phyloP scores from a whole-genome alignment of 2,329 filamentous ascomycete species.

The Coniochaeta sp. region DNA sequence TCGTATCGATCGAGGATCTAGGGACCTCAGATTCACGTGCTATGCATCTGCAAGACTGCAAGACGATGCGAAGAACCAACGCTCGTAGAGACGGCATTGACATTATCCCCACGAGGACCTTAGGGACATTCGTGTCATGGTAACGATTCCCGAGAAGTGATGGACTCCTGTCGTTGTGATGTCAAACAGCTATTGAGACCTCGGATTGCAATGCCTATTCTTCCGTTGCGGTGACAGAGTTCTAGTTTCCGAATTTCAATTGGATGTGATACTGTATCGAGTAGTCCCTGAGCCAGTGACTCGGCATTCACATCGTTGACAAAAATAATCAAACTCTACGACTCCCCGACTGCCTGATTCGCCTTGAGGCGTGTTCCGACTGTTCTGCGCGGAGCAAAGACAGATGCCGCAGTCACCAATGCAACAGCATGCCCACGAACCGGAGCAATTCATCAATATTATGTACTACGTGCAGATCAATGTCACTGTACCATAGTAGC shows the following conservation, averaged over 20 bases:
- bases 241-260: too few relatives aligned
- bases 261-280: too few relatives aligned
- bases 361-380: neutral
- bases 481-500: neutral
- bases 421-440: neutral
- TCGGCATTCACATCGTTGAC: too few relatives aligned
- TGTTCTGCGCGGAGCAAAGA: neutral
- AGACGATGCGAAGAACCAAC: neutral
- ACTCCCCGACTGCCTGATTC: neutral
- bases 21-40: neutral
- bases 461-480: neutral
- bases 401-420: neutral
- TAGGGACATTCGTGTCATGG: neutral
- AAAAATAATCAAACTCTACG: neutral
- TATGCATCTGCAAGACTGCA: too few relatives aligned
- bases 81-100: neutral
- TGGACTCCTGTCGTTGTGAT: neutral
- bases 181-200: neutral
- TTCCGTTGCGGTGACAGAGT: neutral
- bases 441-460: neutral
- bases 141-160: neutral
- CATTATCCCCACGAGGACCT: too few relatives aligned
- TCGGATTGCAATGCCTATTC: neutral
- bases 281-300: too few relatives aligned
- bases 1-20: neutral